Percentiles rank a stretch among this genome's conserved stretches.
These are phyloP conservation scores for Rutstroemia sp. DNA, from an alignment of 2,329 filamentous ascomycete species.

Conservation along the genomic window DNA sequence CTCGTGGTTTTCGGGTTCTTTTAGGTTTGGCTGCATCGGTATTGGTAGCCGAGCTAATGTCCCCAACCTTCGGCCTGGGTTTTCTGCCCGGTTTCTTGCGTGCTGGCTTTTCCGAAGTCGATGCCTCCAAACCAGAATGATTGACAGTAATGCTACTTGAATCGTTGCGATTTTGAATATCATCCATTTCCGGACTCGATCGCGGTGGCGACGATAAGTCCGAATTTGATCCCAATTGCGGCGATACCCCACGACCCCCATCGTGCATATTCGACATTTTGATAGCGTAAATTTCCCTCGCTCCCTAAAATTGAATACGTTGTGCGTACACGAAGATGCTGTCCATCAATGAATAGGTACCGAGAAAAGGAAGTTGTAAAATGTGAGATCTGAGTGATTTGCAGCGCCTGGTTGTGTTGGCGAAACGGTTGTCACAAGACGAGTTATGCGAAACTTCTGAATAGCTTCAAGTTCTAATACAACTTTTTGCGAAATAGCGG, in stretches of 20 bases:
- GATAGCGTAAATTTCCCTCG: not conserved
- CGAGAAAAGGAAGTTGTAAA: too few species aligned
- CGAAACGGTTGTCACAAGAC: slow-evolving; percentile 14
- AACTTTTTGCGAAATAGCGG: slow-evolving; percentile 11
- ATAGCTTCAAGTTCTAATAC: slow-evolving; percentile 25
- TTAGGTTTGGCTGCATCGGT: slow-evolving; percentile 39
- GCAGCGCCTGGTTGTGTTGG: not conserved
- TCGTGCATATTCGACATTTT: slow-evolving; percentile 5
- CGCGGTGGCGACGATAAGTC: slow-evolving; percentile 46
- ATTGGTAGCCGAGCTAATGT: slow-evolving; percentile 31
- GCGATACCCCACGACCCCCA: slow-evolving; percentile 7
- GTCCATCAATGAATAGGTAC: not conserved
- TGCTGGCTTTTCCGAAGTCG: slow-evolving; percentile 15
- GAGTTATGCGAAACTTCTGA: slow-evolving; percentile 14
- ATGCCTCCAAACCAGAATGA: slow-evolving; percentile 12
- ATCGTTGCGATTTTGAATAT: slow-evolving; percentile 13
- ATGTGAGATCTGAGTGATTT: not conserved
- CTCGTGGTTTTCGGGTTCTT: slow-evolving; percentile 48
- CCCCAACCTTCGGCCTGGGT: slow-evolving; percentile 43
- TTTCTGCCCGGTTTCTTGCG: slow-evolving; percentile 60
- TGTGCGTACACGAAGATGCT: not conserved
- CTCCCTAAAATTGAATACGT: not conserved
- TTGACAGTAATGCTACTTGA: slow-evolving; percentile 20
- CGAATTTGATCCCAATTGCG: slow-evolving; percentile 26
- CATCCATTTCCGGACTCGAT: slow-evolving; percentile 41